Evolutionary conservation across 352 stramenopile genomes (phyloP).

Genomic region (Phytophthora foliorum): DNA sequence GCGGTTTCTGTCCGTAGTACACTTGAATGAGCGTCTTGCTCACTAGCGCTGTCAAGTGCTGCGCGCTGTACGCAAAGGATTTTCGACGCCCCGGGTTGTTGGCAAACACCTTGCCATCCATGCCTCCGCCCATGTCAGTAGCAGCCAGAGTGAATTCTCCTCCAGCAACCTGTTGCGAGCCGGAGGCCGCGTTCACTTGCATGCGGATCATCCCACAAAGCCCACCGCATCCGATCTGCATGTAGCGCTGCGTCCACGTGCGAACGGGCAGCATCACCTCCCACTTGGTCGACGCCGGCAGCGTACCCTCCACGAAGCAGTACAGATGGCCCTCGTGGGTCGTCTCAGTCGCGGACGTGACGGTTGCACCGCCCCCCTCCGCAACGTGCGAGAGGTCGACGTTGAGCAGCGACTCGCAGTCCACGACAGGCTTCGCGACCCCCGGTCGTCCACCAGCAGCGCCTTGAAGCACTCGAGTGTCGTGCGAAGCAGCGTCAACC

Average conservation of each 20-base stretch:
- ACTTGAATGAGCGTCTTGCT: conserved; percentile 47
- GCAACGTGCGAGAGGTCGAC: conserved; percentile 38
- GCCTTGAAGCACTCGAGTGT: conserved; percentile 17
- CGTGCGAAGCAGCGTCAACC: neutral
- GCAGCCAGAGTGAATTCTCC: conserved; percentile 43
- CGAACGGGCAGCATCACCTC: conserved; percentile 42
- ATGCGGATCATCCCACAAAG: conserved; percentile 48
- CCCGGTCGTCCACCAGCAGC: conserved; percentile 3
- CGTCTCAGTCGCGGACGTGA: conserved; percentile 33
- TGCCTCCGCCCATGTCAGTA: conserved; percentile 46
- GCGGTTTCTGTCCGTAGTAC: conserved; percentile 44
- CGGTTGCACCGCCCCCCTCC: conserved; percentile 19
- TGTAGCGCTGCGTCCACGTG: conserved; percentile 55
- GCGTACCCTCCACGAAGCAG: conserved; percentile 37
- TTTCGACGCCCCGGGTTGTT: conserved; percentile 29
- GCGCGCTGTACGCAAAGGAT: conserved; percentile 48
- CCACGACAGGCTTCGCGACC: conserved; percentile 28
- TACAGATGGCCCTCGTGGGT: conserved; percentile 31
- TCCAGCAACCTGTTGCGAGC: conserved; percentile 24
- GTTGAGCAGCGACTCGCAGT: conserved; percentile 29
- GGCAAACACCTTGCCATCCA: conserved; percentile 40
- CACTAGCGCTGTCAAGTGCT: conserved; percentile 43
- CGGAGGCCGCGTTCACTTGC: conserved; percentile 33
- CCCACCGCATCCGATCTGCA: conserved; percentile 49
- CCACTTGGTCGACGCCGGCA: conserved; percentile 33